Evolutionary conservation across 352 stramenopile species (phyloP).

Genomic region (Phytophthora fragariae): DNA sequence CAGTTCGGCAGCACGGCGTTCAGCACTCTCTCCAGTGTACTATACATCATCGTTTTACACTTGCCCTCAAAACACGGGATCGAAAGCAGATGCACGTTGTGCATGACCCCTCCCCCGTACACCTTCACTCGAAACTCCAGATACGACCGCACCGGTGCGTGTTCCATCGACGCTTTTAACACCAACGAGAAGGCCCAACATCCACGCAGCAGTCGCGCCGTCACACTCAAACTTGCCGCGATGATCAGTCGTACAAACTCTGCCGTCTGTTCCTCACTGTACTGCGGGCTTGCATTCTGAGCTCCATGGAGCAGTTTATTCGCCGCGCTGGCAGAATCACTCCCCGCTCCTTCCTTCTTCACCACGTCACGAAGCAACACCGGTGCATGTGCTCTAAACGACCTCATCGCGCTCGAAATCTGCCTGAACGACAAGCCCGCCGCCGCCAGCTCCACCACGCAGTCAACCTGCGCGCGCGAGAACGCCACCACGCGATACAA

Average conservation of each 20-base stretch:
- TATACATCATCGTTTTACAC: slow-evolving; percentile 41
- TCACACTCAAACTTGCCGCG: slow-evolving; percentile 45
- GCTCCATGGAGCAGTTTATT: slow-evolving; percentile 11
- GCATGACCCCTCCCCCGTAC: slow-evolving; percentile 36
- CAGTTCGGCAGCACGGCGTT: slow-evolving; percentile 48
- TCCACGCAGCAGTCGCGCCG: slow-evolving; percentile 42
- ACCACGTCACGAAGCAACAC: slow-evolving; percentile 34
- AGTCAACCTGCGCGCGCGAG: slow-evolving; percentile 44
- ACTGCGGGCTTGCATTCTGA: slow-evolving; percentile 24
- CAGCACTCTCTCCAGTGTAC: slow-evolving; percentile 44
- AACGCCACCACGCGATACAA: slow-evolving; percentile 38
- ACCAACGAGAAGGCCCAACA: slow-evolving; percentile 64
- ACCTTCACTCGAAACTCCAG: slow-evolving; percentile 59
- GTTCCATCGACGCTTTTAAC: slow-evolving; percentile 39
- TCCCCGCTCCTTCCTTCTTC: background rate
- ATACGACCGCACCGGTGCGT: slow-evolving; percentile 43
- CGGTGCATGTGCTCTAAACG: slow-evolving; percentile 28
- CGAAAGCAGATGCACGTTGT: slow-evolving; percentile 53
- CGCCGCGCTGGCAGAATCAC: background rate
- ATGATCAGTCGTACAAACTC: slow-evolving; percentile 57
- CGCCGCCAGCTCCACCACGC: slow-evolving; percentile 41
- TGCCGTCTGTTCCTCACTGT: slow-evolving; percentile 40
- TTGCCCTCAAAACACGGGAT: slow-evolving; percentile 50
- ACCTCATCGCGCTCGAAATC: slow-evolving; percentile 38
- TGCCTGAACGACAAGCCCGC: slow-evolving; percentile 43